These are phyloP conservation scores for Leishmania tropica DNA, from an alignment of 208 protist genomes.

Conservation along the genomic window DNA sequence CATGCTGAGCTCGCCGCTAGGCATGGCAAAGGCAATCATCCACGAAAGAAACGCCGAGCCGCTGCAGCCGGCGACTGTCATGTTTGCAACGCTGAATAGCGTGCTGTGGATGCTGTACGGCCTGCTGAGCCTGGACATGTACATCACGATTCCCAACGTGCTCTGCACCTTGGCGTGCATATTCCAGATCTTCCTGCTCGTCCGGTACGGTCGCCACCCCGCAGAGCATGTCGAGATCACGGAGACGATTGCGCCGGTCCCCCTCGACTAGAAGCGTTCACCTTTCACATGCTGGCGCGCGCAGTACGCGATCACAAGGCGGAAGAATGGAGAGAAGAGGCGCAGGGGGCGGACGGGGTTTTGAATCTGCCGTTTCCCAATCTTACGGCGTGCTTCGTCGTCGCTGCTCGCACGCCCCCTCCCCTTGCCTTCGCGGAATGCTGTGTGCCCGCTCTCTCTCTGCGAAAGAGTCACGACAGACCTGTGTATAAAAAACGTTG, in stretches of 20 bases:
- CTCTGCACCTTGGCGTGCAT: conserved; percentile 52
- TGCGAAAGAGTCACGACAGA: too few relatives aligned
- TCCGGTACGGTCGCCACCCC: conserved; percentile 52
- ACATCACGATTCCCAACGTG: conserved; percentile 53
- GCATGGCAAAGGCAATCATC: conserved; percentile 59
- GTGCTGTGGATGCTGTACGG: conserved; percentile 67
- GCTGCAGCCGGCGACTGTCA: conserved; percentile 52
- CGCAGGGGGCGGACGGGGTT: neutral
- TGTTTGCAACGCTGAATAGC: conserved; percentile 54
- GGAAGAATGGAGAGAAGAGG: neutral
- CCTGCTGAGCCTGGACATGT: conserved; percentile 43
- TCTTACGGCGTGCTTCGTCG: neutral
- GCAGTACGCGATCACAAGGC: neutral
- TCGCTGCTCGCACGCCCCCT: neutral
- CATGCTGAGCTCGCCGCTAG: conserved; percentile 73
- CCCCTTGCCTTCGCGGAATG: too few relatives aligned
- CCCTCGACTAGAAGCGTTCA: conserved; percentile 12
- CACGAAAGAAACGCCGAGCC: conserved; percentile 57
- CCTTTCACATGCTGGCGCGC: neutral
- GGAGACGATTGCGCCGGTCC: conserved; percentile 24
- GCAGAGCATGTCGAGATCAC: conserved; percentile 17
- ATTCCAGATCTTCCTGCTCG: conserved; percentile 55
- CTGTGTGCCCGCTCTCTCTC: too few relatives aligned
- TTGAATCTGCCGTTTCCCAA: neutral
- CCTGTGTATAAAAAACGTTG: too few relatives aligned